Evolutionary conservation across 192 early-diverging fungal species (phyloP).

Genomic region (Martensiomyces pterosporus): DNA sequence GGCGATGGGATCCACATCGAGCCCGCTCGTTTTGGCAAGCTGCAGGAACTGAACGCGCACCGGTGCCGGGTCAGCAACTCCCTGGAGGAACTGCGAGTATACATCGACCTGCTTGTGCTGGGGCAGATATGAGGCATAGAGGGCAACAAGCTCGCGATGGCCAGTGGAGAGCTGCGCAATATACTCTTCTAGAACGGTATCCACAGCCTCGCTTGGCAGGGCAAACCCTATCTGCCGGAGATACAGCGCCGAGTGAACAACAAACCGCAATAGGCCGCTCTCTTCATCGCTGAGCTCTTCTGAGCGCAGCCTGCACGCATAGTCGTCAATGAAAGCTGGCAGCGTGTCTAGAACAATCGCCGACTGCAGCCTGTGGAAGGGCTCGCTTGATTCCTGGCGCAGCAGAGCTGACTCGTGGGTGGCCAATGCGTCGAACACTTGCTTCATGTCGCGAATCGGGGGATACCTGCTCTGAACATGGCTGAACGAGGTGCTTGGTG

Average conservation of each 20-base stretch:
- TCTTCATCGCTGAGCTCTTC: constrained; percentile 4
- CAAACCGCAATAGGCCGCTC: constrained; percentile 59
- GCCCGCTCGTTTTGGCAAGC: constrained; percentile 38
- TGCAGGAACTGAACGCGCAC: constrained; percentile 43
- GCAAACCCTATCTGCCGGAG: constrained; percentile 54
- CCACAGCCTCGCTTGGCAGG: constrained; percentile 43
- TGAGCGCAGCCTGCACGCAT: constrained; percentile 6
- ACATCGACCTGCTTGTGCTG: constrained; percentile 37
- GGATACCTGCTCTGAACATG: constrained; percentile 33
- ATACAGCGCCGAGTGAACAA: constrained; percentile 64
- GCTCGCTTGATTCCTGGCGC: constrained; percentile 17
- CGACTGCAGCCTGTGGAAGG: constrained; percentile 31
- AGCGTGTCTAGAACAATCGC: constrained; percentile 21
- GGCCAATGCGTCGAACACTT: constrained; percentile 18
- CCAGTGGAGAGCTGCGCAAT: constrained; percentile 40
- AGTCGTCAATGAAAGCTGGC: constrained; percentile 18
- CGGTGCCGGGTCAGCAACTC: constrained; percentile 23
- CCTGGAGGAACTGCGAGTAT: constrained; percentile 52
- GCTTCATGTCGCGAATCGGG: constrained; percentile 13
- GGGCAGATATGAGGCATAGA: constrained; percentile 53
- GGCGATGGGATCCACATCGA: constrained; percentile 42
- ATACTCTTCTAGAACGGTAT: constrained; percentile 54
- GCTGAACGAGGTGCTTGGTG: constrained; percentile 21
- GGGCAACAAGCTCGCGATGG: constrained; percentile 50
- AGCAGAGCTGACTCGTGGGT: constrained; percentile 19